phyloP scores from a whole-genome alignment of 352 stramenopile genomes.

The Globisporangium barbulae region DNA sequence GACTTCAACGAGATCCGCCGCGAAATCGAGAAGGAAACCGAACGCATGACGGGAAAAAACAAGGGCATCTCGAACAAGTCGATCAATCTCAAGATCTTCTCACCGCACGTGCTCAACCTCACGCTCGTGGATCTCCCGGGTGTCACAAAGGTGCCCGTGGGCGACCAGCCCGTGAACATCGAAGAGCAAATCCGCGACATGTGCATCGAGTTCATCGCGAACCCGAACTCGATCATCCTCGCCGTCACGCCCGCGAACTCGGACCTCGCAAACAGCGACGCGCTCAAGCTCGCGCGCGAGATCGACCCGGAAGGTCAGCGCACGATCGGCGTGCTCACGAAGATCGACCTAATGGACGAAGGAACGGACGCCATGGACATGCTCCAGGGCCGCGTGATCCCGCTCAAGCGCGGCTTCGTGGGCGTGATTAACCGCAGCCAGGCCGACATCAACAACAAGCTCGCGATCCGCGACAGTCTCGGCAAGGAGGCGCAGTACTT shows the following conservation, averaged over 20 bases:
- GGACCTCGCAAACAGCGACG: constrained; percentile 98
- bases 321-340: constrained; percentile 99
- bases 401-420: constrained; percentile 97
- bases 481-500: constrained; percentile 98
- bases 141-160: constrained; percentile 97
- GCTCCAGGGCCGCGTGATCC: constrained; percentile 96
- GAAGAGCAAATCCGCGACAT: constrained; percentile 99
- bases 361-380: constrained; percentile 98
- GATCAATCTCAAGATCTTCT: constrained; percentile 99
- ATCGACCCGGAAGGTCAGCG: constrained; percentile 91
- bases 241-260: constrained; percentile 98
- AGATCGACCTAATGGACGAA: constrained; percentile 99
- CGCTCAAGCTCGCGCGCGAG: constrained; percentile 96
- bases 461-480: constrained; percentile 94
- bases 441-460: constrained; percentile 96
- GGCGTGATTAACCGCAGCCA: constrained; percentile 99
- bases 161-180: constrained; percentile 99
- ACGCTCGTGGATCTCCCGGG: constrained; percentile 99
- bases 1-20: constrained; percentile 97
- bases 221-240: constrained; percentile 99
- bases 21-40: constrained; percentile 98
- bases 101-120: constrained; percentile 96
- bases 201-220: constrained; percentile 97
- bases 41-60: constrained; percentile 94
- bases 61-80: constrained; percentile 98